These are phyloP conservation scores for Saposhnikovia divaricata DNA, from an alignment of 129 eudicot genomes.

Conservation along the genomic window DNA sequence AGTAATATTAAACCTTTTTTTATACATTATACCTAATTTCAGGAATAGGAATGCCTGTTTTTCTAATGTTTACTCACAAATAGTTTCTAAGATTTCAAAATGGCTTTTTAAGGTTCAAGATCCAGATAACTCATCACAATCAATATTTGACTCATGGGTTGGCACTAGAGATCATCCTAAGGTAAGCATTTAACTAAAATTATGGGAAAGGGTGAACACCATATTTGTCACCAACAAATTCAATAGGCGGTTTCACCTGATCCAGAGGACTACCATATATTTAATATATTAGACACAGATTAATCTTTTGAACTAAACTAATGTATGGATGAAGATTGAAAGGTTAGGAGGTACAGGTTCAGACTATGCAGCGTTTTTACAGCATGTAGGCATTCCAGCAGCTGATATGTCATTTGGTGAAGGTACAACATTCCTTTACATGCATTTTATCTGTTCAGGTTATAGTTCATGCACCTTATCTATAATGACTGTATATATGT, in stretches of 20 bases:
- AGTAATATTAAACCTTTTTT: neutral
- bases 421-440: slow-evolving; percentile 21
- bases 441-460: neutral
- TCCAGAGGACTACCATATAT: neutral
- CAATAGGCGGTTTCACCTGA: neutral
- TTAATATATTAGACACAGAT: neutral
- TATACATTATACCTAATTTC: neutral
- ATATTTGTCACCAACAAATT: slow-evolving; percentile 8
- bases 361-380: slow-evolving; percentile 78
- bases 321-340: slow-evolving; percentile 40
- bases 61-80: neutral
- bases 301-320: slow-evolving; percentile 11
- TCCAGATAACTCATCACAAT: slow-evolving; percentile 82
- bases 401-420: slow-evolving; percentile 57
- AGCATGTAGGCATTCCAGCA: slow-evolving; percentile 78
- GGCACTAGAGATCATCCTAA: slow-evolving; percentile 27
- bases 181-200: slow-evolving; percentile 26
- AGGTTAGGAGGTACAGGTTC: slow-evolving; percentile 84
- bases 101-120: slow-evolving; percentile 54
- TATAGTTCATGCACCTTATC: neutral
- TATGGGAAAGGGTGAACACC: neutral
- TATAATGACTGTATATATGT: neutral
- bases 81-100: neutral
- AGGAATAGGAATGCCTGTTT: neutral
- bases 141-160: slow-evolving; percentile 68